Evolutionary conservation across 2,329 filamentous ascomycete genomes (phyloP).

Genomic region (Teratosphaeria gauchensis): DNA sequence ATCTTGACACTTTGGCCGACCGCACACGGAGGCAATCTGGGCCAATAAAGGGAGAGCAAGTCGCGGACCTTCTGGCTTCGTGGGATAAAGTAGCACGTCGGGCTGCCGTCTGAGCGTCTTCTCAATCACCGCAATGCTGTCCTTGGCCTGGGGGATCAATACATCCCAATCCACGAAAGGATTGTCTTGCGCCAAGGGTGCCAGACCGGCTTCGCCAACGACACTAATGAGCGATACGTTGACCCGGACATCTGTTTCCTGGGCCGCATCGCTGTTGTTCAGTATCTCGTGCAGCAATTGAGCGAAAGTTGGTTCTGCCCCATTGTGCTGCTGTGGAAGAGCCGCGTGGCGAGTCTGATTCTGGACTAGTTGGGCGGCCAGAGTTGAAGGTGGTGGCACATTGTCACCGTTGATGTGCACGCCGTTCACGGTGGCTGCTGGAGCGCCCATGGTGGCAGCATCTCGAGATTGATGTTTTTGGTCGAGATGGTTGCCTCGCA

Average conservation of each 20-base stretch:
- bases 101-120: conserved; percentile 68
- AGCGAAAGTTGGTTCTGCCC: conserved; percentile 54
- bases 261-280: conserved; percentile 33
- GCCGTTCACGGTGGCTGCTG: not conserved
- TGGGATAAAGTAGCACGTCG: conserved; percentile 45
- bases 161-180: conserved; percentile 52
- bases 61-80: conserved; percentile 32
- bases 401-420: conserved; percentile 25
- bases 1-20: conserved; percentile 30
- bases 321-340: conserved; percentile 45
- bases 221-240: conserved; percentile 82
- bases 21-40: conserved; percentile 41
- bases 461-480: conserved; percentile 12
- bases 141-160: conserved; percentile 50
- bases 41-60: conserved; percentile 47
- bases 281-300: conserved; percentile 60
- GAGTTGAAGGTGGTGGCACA: conserved; percentile 58
- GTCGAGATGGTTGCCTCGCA: not conserved
- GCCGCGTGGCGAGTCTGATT: conserved; percentile 44
- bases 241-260: conserved; percentile 60
- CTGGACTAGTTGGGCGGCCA: conserved; percentile 79
- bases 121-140: conserved; percentile 69
- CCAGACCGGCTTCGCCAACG: conserved; percentile 68
- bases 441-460: not conserved
- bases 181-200: conserved; percentile 57